A percentile compares a stretch with the other conserved stretches of the same genome.
Evolutionary conservation across 441 rosid genomes (phyloP).

Genomic region (Adansonia grandidieri): DNA sequence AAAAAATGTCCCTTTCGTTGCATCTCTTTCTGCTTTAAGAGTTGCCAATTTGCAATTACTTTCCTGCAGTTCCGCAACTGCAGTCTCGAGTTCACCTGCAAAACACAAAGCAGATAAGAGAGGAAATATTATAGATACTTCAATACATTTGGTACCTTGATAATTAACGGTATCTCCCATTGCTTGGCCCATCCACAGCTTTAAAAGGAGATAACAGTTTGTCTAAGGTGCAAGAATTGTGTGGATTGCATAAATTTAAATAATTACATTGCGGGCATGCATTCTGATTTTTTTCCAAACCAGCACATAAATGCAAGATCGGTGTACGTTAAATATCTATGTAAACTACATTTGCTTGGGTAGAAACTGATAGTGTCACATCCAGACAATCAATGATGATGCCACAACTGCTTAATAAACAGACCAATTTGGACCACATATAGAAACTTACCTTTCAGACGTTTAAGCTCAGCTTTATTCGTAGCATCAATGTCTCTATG

Average conservation of each 20-base stretch:
- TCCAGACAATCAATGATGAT: not conserved
- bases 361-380: not conserved
- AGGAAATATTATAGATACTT: conserved; percentile 28
- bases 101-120: conserved; percentile 33
- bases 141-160: conserved; percentile 20
- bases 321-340: not conserved
- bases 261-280: conserved; percentile 4
- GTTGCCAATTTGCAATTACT: conserved; percentile 67
- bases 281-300: not conserved
- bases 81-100: conserved; percentile 80
- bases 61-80: conserved; percentile 65
- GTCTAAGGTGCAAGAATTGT: not conserved
- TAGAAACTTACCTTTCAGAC: conserved; percentile 63
- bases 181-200: conserved; percentile 1
- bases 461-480: conserved; percentile 68
- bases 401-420: conserved; percentile 2
- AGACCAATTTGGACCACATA: conserved; percentile 5
- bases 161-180: not conserved
- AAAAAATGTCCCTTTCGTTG: conserved; percentile 73
- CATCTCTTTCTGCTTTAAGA: conserved; percentile 88
- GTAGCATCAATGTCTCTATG: conserved; percentile 65
- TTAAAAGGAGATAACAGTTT: conserved; percentile 5
- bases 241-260: conserved; percentile 3
- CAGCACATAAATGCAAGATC: conserved; percentile 20
- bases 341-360: not conserved